phyloP scores from a whole-genome alignment of 345 rosid species.

The Salix viminalis region DNA sequence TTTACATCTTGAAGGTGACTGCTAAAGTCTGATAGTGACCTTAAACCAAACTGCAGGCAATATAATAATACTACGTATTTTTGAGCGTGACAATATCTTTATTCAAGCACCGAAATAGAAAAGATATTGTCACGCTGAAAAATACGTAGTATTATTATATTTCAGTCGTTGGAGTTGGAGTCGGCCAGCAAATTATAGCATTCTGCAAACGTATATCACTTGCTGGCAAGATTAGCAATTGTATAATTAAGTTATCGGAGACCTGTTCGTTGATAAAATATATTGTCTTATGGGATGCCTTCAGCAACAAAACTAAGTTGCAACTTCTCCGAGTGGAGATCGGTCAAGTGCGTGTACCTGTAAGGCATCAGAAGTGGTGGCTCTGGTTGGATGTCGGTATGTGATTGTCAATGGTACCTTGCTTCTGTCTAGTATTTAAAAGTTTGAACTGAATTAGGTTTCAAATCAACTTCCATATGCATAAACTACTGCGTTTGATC shows the following conservation, averaged over 20 bases:
- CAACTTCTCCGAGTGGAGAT: neutral
- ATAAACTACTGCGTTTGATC: neutral
- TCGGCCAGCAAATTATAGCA: neutral
- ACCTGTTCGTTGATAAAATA: conserved; percentile 3
- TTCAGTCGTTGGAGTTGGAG: neutral
- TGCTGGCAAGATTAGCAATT: neutral
- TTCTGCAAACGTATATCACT: neutral
- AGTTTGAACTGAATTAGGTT: neutral
- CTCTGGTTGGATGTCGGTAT: conserved; percentile 49
- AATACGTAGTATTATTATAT: neutral
- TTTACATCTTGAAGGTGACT: neutral
- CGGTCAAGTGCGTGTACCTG: neutral
- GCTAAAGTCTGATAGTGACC: neutral
- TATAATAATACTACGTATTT: too few relatives aligned
- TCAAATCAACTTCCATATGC: neutral
- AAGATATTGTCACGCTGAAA: neutral
- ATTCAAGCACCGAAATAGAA: neutral
- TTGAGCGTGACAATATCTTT: too few relatives aligned
- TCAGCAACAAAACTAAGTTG: neutral
- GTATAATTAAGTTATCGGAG: neutral
- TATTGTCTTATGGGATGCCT: neutral
- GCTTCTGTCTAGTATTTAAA: neutral
- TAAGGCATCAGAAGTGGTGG: conserved; percentile 21
- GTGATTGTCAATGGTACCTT: conserved; percentile 13
- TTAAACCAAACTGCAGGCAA: neutral